Conservation (phyloP, 345 rosid genomes). For the Clarkia xantiana region DNA sequence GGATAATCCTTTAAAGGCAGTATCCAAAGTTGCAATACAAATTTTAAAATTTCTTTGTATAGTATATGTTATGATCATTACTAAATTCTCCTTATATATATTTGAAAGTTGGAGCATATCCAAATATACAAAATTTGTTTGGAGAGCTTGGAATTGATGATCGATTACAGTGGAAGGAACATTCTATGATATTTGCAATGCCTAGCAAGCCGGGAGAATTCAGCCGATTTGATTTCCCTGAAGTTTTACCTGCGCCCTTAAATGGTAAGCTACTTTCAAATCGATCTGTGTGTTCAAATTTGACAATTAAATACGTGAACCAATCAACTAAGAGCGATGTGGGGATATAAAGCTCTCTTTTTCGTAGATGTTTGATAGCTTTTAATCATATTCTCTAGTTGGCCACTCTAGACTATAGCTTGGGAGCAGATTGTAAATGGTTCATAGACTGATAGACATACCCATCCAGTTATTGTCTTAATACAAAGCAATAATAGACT, state of each 20-base stretch:
- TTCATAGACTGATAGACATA: too few relatives aligned
- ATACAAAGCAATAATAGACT: too few relatives aligned
- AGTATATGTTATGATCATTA: constrained; percentile 3
- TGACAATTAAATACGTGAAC: too few relatives aligned
- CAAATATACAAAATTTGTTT: constrained; percentile 79
- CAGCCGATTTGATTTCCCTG: constrained; percentile 90
- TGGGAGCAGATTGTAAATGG: too few relatives aligned
- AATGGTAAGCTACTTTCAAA: constrained; percentile 40
- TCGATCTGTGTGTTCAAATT: background rate
- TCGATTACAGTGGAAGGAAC: constrained; percentile 93
- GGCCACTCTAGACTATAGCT: too few relatives aligned
- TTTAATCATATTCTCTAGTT: too few relatives aligned
- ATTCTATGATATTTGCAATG: constrained; percentile 97
- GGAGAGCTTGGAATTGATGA: constrained; percentile 89
- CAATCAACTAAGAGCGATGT: too few relatives aligned
- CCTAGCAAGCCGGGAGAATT: constrained; percentile 92
- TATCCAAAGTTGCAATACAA: too few relatives aligned
- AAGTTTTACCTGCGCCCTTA: constrained; percentile 72
- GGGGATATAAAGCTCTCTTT: too few relatives aligned
- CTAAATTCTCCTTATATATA: background rate
- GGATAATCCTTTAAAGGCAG: too few relatives aligned
- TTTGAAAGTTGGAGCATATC: constrained; percentile 80
- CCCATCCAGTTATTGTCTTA: too few relatives aligned
- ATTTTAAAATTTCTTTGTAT: background rate
- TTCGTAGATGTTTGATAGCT: too few relatives aligned